These are phyloP conservation scores for Terfezia claveryi DNA, from an alignment of 495 filamentous ascomycete species.

Conservation along the genomic window DNA sequence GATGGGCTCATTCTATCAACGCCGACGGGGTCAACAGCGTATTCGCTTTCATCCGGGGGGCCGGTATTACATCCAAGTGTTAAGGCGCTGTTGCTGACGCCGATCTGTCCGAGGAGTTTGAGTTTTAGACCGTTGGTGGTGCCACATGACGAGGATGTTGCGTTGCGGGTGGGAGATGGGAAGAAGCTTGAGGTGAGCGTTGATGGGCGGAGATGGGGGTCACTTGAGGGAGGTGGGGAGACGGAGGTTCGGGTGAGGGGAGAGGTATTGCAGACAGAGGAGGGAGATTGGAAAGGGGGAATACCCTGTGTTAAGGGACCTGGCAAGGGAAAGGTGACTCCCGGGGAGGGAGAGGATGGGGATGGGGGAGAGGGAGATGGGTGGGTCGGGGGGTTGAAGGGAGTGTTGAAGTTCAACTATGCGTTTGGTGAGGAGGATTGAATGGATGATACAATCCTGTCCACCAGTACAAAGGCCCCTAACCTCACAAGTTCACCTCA, in stretches of 20 bases:
- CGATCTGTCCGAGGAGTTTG: conserved; percentile 78
- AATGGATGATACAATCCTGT: neutral
- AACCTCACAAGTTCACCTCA: too few relatives aligned
- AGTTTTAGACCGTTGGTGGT: conserved; percentile 82
- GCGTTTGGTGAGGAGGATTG: conserved; percentile 61
- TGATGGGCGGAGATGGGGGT: conserved; percentile 53
- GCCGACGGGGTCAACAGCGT: conserved; percentile 85
- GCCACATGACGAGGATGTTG: conserved; percentile 65
- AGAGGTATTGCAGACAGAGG: conserved; percentile 24
- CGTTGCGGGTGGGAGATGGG: conserved; percentile 56
- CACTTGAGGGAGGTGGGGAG: conserved; percentile 49
- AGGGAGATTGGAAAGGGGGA: conserved; percentile 33
- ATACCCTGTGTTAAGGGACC: conserved; percentile 6
- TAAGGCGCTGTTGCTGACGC: conserved; percentile 65
- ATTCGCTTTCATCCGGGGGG: conserved; percentile 79
- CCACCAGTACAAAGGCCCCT: too few relatives aligned
- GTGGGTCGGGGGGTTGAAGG: conserved; percentile 92
- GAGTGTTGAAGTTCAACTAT: conserved; percentile 89
- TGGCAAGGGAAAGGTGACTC: conserved; percentile 15
- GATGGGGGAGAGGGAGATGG: conserved; percentile 52
- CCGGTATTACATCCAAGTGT: conserved; percentile 89
- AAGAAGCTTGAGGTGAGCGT: conserved; percentile 76
- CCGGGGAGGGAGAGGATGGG: conserved; percentile 40
- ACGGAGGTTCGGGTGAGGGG: conserved; percentile 66
- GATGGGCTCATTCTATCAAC: conserved; percentile 90